phyloP scores from a whole-genome alignment of 495 filamentous ascomycete species.

The Aspergillus cavernicola region DNA sequence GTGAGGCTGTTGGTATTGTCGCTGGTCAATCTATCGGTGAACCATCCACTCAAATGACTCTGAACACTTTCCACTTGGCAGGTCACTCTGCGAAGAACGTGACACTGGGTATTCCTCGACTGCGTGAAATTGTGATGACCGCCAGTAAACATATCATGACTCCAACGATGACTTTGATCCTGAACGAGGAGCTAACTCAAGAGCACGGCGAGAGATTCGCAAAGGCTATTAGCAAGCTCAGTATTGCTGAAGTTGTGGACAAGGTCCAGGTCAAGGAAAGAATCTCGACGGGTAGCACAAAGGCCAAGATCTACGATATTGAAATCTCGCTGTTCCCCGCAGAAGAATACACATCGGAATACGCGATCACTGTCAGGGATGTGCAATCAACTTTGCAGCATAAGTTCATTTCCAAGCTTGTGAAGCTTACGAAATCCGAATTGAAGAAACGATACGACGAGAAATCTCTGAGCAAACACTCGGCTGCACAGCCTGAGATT shows the following conservation, averaged over 20 bases:
- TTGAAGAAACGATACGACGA: slow-evolving; percentile 71
- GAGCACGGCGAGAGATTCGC: slow-evolving; percentile 75
- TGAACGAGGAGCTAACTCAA: slow-evolving; percentile 67
- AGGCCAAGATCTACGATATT: slow-evolving; percentile 82
- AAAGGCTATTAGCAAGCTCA: slow-evolving; percentile 87
- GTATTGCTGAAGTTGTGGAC: slow-evolving; percentile 81
- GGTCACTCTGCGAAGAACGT: slow-evolving; percentile 98
- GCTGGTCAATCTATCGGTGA: slow-evolving; percentile 96
- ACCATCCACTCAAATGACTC: slow-evolving; percentile 98
- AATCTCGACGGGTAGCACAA: slow-evolving; percentile 59
- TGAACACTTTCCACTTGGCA: slow-evolving; percentile 99
- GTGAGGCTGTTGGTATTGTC: slow-evolving; percentile 96
- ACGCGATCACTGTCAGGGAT: slow-evolving; percentile 74
- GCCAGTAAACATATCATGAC: slow-evolving; percentile 84
- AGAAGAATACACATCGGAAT: slow-evolving; percentile 77
- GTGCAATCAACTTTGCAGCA: slow-evolving; percentile 74
- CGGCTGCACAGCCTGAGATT: slow-evolving; percentile 72
- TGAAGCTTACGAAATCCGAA: slow-evolving; percentile 64
- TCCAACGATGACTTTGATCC: slow-evolving; percentile 82
- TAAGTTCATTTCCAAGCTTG: slow-evolving; percentile 69
- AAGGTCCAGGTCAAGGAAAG: slow-evolving; percentile 74
- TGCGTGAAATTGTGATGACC: slow-evolving; percentile 98
- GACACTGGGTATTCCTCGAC: slow-evolving; percentile 93
- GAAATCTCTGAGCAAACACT: slow-evolving; percentile 54
- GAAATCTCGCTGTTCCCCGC: slow-evolving; percentile 78